Evolutionary conservation across 306 rosid genomes (phyloP).

Genomic region (Benincasa hispida): DNA sequence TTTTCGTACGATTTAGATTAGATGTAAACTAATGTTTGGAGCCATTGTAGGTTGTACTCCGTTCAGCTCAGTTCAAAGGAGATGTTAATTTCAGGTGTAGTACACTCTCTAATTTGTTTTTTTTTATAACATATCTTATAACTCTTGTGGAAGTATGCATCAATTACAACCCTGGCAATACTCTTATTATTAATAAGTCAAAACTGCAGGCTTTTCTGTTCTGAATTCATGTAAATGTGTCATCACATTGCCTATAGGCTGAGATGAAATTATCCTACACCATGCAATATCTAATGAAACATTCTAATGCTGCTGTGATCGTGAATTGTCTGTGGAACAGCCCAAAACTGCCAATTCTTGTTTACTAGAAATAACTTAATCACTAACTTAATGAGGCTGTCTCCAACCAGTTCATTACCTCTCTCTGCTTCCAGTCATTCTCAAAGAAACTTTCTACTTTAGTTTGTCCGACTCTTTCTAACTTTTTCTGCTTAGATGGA

Average conservation of each 20-base stretch:
- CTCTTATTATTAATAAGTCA: background rate
- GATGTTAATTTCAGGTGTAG: constrained; percentile 75
- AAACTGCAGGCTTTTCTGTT: background rate
- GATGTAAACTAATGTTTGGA: background rate
- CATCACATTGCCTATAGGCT: constrained; percentile 1
- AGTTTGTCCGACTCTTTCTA: background rate
- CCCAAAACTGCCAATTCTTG: background rate
- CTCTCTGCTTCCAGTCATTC: background rate
- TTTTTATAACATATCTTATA: background rate
- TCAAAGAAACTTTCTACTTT: background rate
- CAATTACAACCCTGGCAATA: background rate
- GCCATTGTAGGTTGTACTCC: constrained; percentile 50
- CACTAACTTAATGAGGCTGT: background rate
- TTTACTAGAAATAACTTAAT: background rate
- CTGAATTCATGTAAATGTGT: background rate
- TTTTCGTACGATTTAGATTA: background rate
- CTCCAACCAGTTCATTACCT: background rate
- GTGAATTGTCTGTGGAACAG: background rate
- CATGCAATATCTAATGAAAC: background rate
- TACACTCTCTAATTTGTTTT: constrained; percentile 12
- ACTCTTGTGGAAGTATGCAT: background rate
- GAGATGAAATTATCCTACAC: background rate
- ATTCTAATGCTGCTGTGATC: background rate
- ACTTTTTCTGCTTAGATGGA: background rate
- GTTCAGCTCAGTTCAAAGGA: constrained; percentile 77